A percentile compares a stretch with the other conserved stretches of the same genome.
These are phyloP conservation scores for Saccharomycopsis sp. DNA, from an alignment of 805 yeast species.

Conservation along the genomic window DNA sequence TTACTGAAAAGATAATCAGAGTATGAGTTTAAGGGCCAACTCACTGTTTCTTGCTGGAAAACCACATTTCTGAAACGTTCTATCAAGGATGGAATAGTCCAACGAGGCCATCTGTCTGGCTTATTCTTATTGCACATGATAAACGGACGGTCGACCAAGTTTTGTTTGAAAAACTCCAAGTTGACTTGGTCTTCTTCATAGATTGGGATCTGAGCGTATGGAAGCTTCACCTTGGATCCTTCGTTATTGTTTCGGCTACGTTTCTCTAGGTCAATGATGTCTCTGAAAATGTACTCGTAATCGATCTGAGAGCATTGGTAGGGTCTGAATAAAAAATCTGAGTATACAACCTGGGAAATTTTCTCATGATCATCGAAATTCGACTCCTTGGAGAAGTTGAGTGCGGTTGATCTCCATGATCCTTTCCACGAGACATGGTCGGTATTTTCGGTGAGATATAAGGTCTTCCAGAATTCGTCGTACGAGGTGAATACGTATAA, in stretches of 20 bases:
- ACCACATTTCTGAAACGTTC: conserved; percentile 49
- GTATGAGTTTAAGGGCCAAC: conserved; percentile 66
- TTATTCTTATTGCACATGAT: conserved; percentile 35
- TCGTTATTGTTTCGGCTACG: conserved; percentile 5
- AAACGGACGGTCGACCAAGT: conserved; percentile 56
- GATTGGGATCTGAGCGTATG: conserved; percentile 29
- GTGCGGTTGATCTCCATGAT: conserved; percentile 67
- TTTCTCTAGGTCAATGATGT: conserved; percentile 34
- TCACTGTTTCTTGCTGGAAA: conserved; percentile 81
- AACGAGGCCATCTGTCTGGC: conserved; percentile 51
- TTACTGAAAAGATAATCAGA: conserved; percentile 54
- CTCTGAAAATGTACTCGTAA: conserved; percentile 43
- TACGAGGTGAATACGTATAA: conserved; percentile 66
- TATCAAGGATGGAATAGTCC: conserved; percentile 49
- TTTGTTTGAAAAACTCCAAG: conserved; percentile 38
- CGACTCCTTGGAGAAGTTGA: conserved; percentile 39
- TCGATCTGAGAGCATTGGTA: conserved; percentile 72
- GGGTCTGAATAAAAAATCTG: conserved; percentile 77
- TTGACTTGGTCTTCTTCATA: conserved; percentile 40
- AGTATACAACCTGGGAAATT: conserved; percentile 40
- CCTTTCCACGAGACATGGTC: conserved; percentile 48
- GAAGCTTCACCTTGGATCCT: conserved; percentile 20
- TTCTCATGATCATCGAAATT: conserved; percentile 39
- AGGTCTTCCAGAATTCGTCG: conserved; percentile 76
- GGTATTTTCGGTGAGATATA: conserved; percentile 34